Evolutionary conservation across 2,329 filamentous ascomycete genomes (phyloP), one percentile per base, ranked within the genome.

Genomic region (Trichoderma sp.): DNA sequence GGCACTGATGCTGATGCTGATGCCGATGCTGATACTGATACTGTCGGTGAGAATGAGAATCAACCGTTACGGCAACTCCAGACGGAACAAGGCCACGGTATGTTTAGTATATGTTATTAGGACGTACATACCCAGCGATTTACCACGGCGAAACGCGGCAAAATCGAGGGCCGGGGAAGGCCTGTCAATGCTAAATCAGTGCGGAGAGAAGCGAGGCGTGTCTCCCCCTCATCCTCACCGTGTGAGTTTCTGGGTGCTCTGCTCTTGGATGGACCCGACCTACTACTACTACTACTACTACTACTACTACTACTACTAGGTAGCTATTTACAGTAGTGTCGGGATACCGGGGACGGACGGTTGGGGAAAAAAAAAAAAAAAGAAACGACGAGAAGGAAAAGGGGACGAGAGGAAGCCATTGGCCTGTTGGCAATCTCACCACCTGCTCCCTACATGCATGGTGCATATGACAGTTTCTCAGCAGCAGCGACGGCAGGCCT

Each of bases 151-250:
- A 60, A 48, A 29, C 37, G 57, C 57, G 17, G 54, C 34, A 39
- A 53, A n/a, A 19, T 48, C 42, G 19, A n/a, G 39, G 54, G 22
- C 64, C 32, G 45, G 64, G 56, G 48, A 60, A 53, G 45, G 56
- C 54, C 54, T 59, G 56, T 56, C 37, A 67, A 42, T 39, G 64
- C 64, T 67, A 57, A 57, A 60, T 67, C 64, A 35, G 56, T 67
- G 64, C 45, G 64, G 64, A 59, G 53, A 53, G 60, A 61, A 61
- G 58, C 58, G 58, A 64, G 50, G 56, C 42, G 42, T 48, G 42
- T 48, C 42, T 48, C 42, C 42, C 48, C 48, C 22, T 53, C 48
- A 25, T n/a, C 48, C 48, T 53, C 48, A 53, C 48, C 27, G 27
- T 53, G 48, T 53, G 48, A 39, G 37, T 17, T 17, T 12, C 37